Base-by-base conservation (phyloP, 2,329 filamentous ascomycete genomes). In the Scytalidium lignicola region DNA sequence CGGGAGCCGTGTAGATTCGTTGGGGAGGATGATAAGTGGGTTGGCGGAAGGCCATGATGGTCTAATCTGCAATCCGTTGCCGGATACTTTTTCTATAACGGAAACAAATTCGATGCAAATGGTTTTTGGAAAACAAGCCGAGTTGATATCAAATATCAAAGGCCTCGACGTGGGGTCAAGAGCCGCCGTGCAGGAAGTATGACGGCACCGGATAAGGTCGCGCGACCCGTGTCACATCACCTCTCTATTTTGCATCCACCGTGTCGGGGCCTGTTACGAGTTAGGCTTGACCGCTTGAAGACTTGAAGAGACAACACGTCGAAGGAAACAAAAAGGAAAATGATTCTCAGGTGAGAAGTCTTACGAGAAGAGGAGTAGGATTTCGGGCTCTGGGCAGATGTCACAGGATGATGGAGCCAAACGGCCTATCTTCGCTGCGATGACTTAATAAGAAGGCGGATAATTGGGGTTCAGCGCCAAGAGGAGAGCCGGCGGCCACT, bases 21-120 rank as follows among this genome's bases (percentile, higher is more conserved):
- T 76, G 78, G 20, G 72, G 67, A 23, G 72, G 65, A 58, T 77
- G 76, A 51, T 75, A 73, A 32, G 78, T 75, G 42, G 79, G 74
- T 59, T 83, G 80, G 54, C 80, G 80, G 58, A 84, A 83, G 53
- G 79, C 76, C 77, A 81, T 82, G 44, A 37, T 61, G n/a, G 10
- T 17, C n/a, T 37, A 37, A 37, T 9, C 32, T 37, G 32, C n/a
- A 37, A n/a, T 37, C 10, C 32, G 32, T 37, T 37, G 32, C 32
- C 32, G 32, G 10, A 13, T 37, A 37, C n/a, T 13, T 7, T n/a
- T 37, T 37, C 32, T 37, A 37, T 37, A 37, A n/a, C 15, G 6
- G 7, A 17, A 37, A 37, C 4, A 37, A 37, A 13, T 37, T 13
- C 15, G 32, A 37, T 8, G 32, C 5, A 37, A 37, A 37, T 37